These are phyloP conservation scores for Lagerstroemia fauriei DNA, from an alignment of 441 rosid genomes.

Conservation along the genomic window DNA sequence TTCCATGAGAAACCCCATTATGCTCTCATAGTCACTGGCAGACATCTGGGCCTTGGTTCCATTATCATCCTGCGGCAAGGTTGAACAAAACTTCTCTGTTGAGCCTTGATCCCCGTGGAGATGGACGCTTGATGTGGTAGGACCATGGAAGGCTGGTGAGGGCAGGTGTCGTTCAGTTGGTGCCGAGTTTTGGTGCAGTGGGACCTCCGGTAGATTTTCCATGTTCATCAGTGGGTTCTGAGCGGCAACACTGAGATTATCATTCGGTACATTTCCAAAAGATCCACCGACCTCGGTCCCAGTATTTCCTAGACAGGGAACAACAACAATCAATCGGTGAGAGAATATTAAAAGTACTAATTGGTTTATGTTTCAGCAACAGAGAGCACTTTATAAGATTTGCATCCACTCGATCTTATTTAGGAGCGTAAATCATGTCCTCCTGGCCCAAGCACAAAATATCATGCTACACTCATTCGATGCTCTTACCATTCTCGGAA, in stretches of 20 bases:
- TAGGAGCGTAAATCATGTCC: neutral
- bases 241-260: neutral
- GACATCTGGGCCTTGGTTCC: neutral
- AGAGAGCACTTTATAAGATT: neutral
- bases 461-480: neutral
- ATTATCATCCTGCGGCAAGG: neutral
- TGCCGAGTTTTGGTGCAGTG: conserved; percentile 27
- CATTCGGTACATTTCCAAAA: neutral
- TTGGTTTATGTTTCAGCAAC: neutral
- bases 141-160: conserved; percentile 51
- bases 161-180: too few relatives aligned
- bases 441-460: too few relatives aligned
- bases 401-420: too few relatives aligned
- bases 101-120: conserved; percentile 84
- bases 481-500: too few relatives aligned
- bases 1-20: too few relatives aligned
- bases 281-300: neutral
- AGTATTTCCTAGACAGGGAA: neutral
- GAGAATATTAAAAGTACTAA: neutral
- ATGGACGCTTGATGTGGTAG: conserved; percentile 41
- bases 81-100: conserved; percentile 26
- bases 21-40: neutral
- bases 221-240: neutral
- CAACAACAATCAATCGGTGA: neutral
- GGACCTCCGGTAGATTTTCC: conserved; percentile 39